These are phyloP conservation scores for Hypocrella siamensis DNA, from an alignment of 2,329 filamentous ascomycete species.

Conservation along the genomic window DNA sequence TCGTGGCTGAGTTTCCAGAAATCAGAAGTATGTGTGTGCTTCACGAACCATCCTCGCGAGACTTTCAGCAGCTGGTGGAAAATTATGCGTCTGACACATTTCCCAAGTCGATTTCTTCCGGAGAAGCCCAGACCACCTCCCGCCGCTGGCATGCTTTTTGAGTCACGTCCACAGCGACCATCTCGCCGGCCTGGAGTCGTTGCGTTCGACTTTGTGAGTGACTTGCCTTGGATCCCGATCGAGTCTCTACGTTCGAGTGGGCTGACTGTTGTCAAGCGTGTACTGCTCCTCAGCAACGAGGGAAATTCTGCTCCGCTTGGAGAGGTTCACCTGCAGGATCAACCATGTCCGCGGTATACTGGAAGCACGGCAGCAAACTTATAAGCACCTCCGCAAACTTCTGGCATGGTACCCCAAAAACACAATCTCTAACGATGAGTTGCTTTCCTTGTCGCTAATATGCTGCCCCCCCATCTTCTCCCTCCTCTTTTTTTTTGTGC, in stretches of 20 bases:
- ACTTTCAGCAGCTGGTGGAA: constrained; percentile 3
- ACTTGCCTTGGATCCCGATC: background rate
- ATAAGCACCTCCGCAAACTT: constrained; percentile 57
- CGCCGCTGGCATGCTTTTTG: constrained; percentile 71
- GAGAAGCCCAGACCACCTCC: constrained; percentile 29
- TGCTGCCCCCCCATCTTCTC: background rate
- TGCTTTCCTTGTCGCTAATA: background rate
- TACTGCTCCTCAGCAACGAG: constrained; percentile 79
- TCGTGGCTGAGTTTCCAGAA: constrained; percentile 61
- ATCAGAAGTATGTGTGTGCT: constrained; percentile 46
- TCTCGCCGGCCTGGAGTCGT: constrained; percentile 60
- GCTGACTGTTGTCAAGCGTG: too few relatives aligned
- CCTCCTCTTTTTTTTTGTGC: background rate
- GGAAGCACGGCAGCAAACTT: constrained; percentile 59
- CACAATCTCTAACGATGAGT: too few relatives aligned
- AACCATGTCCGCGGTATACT: constrained; percentile 67
- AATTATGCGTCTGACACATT: constrained; percentile 1
- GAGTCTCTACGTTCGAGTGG: background rate
- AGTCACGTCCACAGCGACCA: constrained; percentile 92
- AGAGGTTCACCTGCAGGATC: constrained; percentile 64
- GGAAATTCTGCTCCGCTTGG: constrained; percentile 65
- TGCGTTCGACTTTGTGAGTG: constrained; percentile 55
- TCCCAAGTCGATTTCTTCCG: constrained; percentile 70
- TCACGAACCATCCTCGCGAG: background rate
- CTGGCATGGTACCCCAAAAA: too few relatives aligned